Percentiles rank a stretch among this genome's conserved stretches.
These are phyloP conservation scores for Nepenthes mirabilis DNA, from an alignment of 148 eudicot species.

Conservation along the genomic window DNA sequence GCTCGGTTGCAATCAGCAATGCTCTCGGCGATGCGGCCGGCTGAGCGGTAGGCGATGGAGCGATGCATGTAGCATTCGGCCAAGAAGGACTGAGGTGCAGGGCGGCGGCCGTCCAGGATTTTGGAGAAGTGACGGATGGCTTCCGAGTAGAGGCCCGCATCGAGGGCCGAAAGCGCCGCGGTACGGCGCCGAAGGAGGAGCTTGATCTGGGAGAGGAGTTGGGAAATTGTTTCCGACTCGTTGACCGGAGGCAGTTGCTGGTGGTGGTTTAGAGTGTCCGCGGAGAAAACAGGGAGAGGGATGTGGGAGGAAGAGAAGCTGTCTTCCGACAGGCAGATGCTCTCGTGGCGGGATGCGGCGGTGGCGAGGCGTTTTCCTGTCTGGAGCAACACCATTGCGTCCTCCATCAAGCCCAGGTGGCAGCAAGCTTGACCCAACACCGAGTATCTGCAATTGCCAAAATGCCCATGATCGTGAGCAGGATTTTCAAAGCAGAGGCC, in stretches of 20 bases:
- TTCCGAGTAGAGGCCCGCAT: constrained; percentile 75
- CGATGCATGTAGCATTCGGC: constrained; percentile 86
- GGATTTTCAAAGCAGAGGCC: too few relatives aligned
- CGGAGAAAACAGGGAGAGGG: constrained; percentile 15
- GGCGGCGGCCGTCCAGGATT: constrained; percentile 76
- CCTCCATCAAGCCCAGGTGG: constrained; percentile 91
- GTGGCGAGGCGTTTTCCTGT: constrained; percentile 89
- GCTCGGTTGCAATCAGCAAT: constrained; percentile 76
- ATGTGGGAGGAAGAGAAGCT: constrained; percentile 47
- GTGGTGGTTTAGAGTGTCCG: constrained; percentile 12
- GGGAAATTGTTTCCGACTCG: constrained; percentile 50
- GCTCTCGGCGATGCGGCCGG: constrained; percentile 60
- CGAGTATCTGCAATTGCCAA: constrained; percentile 42
- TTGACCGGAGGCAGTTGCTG: constrained; percentile 31
- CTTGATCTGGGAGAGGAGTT: constrained; percentile 69
- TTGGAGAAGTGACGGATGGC: constrained; percentile 89
- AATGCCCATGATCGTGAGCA: neutral
- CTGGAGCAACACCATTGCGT: constrained; percentile 85
- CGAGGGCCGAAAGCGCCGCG: constrained; percentile 73
- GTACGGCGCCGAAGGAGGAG: constrained; percentile 82
- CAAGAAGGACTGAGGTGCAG: constrained; percentile 75
- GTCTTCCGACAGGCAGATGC: constrained; percentile 79
- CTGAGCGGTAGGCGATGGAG: constrained; percentile 53
- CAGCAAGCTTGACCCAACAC: constrained; percentile 93
- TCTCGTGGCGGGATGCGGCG: constrained; percentile 83